Evolutionary conservation across 1,139 yeast species (phyloP).

Genomic region (Yamadazyma epiphylla): DNA sequence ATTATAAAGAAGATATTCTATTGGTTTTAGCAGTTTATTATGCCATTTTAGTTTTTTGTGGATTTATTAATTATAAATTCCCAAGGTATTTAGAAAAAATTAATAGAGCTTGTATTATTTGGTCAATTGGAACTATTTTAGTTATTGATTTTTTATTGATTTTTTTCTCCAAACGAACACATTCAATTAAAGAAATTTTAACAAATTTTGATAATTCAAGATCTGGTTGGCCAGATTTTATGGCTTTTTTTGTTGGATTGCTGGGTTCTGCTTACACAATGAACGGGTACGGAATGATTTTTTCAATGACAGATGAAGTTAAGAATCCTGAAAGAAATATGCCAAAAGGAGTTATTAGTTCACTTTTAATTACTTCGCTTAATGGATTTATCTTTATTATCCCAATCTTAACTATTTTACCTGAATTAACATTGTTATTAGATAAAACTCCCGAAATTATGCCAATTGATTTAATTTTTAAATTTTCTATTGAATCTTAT

Average conservation of each 20-base stretch:
- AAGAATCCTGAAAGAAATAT: slow-evolving; percentile 69
- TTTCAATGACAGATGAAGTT: slow-evolving; percentile 81
- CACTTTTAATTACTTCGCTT: slow-evolving; percentile 59
- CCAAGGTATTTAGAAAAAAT: slow-evolving; percentile 58
- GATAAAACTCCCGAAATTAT: slow-evolving; percentile 61
- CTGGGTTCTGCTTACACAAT: slow-evolving; percentile 77
- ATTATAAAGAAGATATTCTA: slow-evolving; percentile 54
- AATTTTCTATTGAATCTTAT: slow-evolving; percentile 64
- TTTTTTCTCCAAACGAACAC: slow-evolving; percentile 57
- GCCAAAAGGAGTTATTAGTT: slow-evolving; percentile 70
- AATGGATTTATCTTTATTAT: slow-evolving; percentile 71
- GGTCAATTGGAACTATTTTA: slow-evolving; percentile 73
- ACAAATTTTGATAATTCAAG: slow-evolving; percentile 68
- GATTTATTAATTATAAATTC: slow-evolving; percentile 58
- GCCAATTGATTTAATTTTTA: slow-evolving; percentile 66
- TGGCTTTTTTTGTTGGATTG: slow-evolving; percentile 71
- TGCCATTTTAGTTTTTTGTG: slow-evolving; percentile 53
- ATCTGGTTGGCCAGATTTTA: slow-evolving; percentile 66
- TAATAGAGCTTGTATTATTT: slow-evolving; percentile 62
- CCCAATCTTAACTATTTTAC: slow-evolving; percentile 68
- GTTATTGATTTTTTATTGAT: slow-evolving; percentile 62
- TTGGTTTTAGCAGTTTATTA: slow-evolving; percentile 56
- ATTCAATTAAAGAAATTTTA: slow-evolving; percentile 55
- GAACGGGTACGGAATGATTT: slow-evolving; percentile 80
- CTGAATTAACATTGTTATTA: slow-evolving; percentile 54